Evolutionary conservation across 257 asterid genomes (phyloP).

Genomic region (Nicotiana sylvestris): DNA sequence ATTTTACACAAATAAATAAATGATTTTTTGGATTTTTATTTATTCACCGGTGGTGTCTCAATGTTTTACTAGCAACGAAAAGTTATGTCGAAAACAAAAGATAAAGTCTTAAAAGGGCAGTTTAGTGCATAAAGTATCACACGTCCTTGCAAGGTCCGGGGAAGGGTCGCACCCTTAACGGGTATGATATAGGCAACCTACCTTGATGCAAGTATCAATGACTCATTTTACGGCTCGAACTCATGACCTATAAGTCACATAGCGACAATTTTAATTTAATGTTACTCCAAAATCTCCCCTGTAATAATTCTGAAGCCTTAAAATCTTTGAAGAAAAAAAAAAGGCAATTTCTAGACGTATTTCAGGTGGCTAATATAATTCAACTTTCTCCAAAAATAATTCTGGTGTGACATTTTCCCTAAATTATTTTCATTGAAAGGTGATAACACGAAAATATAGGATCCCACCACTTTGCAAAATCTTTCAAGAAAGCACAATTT

Average conservation of each 20-base stretch:
- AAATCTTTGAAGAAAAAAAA: background rate
- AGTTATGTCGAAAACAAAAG: background rate
- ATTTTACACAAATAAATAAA: background rate
- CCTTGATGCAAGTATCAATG: too few relatives aligned
- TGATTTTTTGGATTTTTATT: background rate
- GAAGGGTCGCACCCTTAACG: too few relatives aligned
- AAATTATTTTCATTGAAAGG: background rate
- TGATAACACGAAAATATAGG: conserved; percentile 1
- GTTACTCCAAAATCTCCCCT: too few relatives aligned
- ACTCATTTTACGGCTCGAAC: too few relatives aligned
- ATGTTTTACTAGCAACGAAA: background rate
- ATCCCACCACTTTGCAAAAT: background rate
- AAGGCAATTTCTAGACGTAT: background rate
- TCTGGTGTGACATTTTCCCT: background rate
- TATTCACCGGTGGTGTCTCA: background rate
- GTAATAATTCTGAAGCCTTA: too few relatives aligned
- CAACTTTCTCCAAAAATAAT: background rate
- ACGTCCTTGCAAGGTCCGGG: fast-evolving
- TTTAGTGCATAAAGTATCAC: too few relatives aligned
- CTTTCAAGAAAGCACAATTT: background rate
- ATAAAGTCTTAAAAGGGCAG: background rate
- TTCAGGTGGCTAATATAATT: background rate
- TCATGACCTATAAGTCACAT: too few relatives aligned
- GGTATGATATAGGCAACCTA: too few relatives aligned
- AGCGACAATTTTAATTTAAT: too few relatives aligned